Base-by-base conservation (phyloP, 1,139 yeast genomes). In the Pneumocystis canis region DNA sequence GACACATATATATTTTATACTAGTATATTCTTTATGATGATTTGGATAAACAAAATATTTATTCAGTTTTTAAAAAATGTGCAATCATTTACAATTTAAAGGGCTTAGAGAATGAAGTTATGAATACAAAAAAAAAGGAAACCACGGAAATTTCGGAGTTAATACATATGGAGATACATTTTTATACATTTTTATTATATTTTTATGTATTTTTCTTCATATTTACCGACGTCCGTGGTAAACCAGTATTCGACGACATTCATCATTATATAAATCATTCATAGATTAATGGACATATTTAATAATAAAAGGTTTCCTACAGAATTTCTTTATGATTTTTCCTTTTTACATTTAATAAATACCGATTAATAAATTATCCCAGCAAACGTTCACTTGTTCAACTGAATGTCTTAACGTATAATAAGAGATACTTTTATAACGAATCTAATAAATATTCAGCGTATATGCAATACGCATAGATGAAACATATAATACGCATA, bases 1-100 rank as follows among this genome's bases (percentile, higher is more conserved):
- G n/a, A 47, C n/a, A 47, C 54, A 47, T 47, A 47, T 47, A 30
- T 47, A 47, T 47, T 47, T 47, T 47, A 47, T 47, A 47, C 54
- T 47, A 47, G 54, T 47, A 47, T 47, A 47, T 47, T 47, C 54
- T 47, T 37, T 47, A 47, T 47, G 7, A 47, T 47, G 54, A 47
- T 47, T 47, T 47, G 54, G 31, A 47, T 47, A 47, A 47, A 14
- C 14, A 25, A 47, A 47, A 47, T 47, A 47, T 47, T 47, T 47
- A 11, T 20, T 25, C n/a, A 47, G 31, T 47, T 47, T 47, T 31
- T 47, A 31, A 47, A 47, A 5, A 14, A 28, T 6, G 20, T n/a
- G 47, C 47, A 47, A 47, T 25, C 14, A 47, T 47, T 47, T 47
- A 47, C 31, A 20, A 47, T 47, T 47, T 47, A 47, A 31, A 47